Evolutionary conservation across 768 basidiomycete species (phyloP).

Genomic region (Piloderma croceum): DNA sequence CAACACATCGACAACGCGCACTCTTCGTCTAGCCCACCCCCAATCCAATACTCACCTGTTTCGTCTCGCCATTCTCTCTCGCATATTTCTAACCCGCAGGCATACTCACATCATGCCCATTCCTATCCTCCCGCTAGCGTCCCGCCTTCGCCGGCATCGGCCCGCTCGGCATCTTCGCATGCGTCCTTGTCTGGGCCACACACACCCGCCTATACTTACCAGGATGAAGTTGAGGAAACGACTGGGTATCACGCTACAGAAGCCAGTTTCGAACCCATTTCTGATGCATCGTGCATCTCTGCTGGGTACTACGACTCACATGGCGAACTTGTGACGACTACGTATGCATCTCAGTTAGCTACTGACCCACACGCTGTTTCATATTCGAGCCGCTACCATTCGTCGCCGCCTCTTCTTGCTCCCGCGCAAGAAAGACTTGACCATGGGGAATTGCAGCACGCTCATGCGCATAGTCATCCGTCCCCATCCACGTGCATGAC

Average conservation of each 20-base stretch:
- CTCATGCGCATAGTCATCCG: too few relatives aligned
- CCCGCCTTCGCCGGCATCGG: too few relatives aligned
- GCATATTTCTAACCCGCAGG: slow-evolving; percentile 51
- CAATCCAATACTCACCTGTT: slow-evolving; percentile 28
- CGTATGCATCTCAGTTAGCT: too few relatives aligned
- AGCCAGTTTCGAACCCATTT: slow-evolving; percentile 24
- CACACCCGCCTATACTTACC: slow-evolving; percentile 37
- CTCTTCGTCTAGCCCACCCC: slow-evolving; percentile 24
- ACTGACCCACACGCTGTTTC: slow-evolving; percentile 4
- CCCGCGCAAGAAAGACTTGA: slow-evolving; percentile 47
- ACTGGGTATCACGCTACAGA: slow-evolving; percentile 35
- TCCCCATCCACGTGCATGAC: too few relatives aligned
- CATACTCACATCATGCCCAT: slow-evolving; percentile 26
- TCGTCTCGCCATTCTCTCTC: slow-evolving; percentile 57
- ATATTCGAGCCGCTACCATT: slow-evolving; percentile 35
- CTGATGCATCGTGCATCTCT: slow-evolving; percentile 24
- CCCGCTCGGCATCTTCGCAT: too few relatives aligned
- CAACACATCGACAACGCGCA: slow-evolving; percentile 21
- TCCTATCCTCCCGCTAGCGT: too few relatives aligned
- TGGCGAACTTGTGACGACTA: too few relatives aligned
- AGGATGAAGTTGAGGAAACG: slow-evolving; percentile 37
- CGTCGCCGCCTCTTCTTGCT: slow-evolving; percentile 51
- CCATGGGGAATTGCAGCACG: too few relatives aligned
- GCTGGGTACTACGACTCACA: slow-evolving; percentile 31
- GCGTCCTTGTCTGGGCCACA: slow-evolving; percentile 27